Conservation (phyloP, 345 rosid genomes). For the Citrus cavaleriei region DNA sequence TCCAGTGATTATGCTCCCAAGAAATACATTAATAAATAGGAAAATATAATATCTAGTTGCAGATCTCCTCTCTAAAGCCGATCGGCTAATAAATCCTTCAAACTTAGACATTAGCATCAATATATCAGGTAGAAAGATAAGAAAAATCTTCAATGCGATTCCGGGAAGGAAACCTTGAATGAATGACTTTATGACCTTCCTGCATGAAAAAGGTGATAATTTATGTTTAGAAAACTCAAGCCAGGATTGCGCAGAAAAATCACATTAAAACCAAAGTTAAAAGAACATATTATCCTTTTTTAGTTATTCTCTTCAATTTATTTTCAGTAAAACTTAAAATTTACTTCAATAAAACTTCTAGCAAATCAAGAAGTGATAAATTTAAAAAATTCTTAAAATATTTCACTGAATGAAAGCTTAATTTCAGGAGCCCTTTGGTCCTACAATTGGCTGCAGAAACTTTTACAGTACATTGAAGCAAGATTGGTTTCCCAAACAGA, state of each 20-base stretch:
- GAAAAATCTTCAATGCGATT: constrained; percentile 86
- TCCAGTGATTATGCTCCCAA: constrained; percentile 87
- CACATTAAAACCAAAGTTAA: neutral
- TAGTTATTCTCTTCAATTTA: neutral
- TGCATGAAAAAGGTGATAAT: constrained; percentile 26
- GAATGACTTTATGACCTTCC: constrained; percentile 70
- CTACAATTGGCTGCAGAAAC: neutral
- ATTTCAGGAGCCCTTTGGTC: neutral
- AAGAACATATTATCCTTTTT: neutral
- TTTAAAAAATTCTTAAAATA: too few species aligned
- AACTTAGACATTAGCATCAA: constrained; percentile 94
- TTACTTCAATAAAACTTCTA: too few species aligned
- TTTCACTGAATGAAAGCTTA: neutral
- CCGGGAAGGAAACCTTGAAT: constrained; percentile 98
- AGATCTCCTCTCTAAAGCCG: constrained; percentile 78
- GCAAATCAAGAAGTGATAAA: neutral
- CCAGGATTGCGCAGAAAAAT: neutral
- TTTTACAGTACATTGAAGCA: neutral
- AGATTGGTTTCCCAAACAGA: neutral
- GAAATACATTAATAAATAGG: constrained; percentile 89
- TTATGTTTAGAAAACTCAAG: neutral
- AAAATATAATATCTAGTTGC: constrained; percentile 77
- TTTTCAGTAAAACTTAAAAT: too few species aligned
- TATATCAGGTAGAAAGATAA: constrained; percentile 74
- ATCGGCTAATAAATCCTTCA: constrained; percentile 79